These are phyloP conservation scores for Melampsora americana DNA, from an alignment of 1,284 basidiomycete species.

Conservation along the genomic window DNA sequence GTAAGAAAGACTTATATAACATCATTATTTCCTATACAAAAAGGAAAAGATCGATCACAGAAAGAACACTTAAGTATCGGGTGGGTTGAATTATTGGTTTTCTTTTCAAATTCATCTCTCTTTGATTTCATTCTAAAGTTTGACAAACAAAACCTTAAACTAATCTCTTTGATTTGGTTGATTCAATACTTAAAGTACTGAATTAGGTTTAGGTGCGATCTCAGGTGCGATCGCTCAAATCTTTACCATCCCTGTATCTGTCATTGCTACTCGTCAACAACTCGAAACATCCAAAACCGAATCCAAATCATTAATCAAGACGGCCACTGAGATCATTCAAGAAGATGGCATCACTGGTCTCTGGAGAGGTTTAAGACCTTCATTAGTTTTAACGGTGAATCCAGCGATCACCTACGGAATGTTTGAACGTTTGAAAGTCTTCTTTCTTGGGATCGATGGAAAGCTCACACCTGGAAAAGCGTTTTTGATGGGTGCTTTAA, in stretches of 20 bases:
- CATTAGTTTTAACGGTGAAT: slow-evolving; percentile 84
- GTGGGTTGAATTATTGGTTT: no score
- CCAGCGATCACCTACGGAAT: slow-evolving; percentile 98
- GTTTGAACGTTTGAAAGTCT: slow-evolving; percentile 83
- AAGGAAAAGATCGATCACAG: background rate
- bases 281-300: slow-evolving; percentile 65
- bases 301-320: slow-evolving; percentile 63
- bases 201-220: slow-evolving; percentile 81
- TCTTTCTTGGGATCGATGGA: slow-evolving; percentile 56
- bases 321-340: slow-evolving; percentile 81
- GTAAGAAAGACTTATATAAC: slow-evolving; percentile 71
- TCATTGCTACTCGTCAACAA: slow-evolving; percentile 97
- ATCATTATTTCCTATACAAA: slow-evolving; percentile 45
- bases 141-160: no score
- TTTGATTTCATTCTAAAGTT: background rate
- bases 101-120: background rate
- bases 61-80: slow-evolving; percentile 8
- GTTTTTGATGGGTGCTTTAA: slow-evolving; percentile 85
- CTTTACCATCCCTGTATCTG: slow-evolving; percentile 95
- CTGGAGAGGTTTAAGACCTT: slow-evolving; percentile 90
- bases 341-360: slow-evolving; percentile 87
- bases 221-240: slow-evolving; percentile 94
- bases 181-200: no score
- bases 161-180: no score
- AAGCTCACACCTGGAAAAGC: slow-evolving; percentile 75